Base-by-base conservation (phyloP, 306 rosid species). In the Cyamopsis tetragonoloba region DNA sequence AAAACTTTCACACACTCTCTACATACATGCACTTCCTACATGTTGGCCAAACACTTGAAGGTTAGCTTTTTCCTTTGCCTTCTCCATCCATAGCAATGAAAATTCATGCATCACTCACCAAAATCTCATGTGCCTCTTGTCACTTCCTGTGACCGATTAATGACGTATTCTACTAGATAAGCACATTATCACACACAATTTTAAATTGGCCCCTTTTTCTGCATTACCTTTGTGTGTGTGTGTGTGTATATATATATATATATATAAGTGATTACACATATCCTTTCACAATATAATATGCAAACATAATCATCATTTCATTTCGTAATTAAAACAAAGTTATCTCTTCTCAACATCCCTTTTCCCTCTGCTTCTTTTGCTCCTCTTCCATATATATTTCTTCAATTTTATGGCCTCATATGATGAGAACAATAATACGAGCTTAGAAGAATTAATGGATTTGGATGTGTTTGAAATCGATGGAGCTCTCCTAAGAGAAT, bases 381-480 rank as follows among this genome's bases (percentile, higher is more conserved):
- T 46, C 2, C 11, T 59, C 50, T 44, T 50, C 20, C 14, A 66
- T 41, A 26, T 44, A 26, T 32, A 1, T 27, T 43, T 24, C 34
- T 51, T n/a, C n/a, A n/a, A n/a, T n/a, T 63, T 42, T 37, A 77
- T 87, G 87, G 86, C 87, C 54, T 56, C 73, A 1, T 67, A 47
- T 53, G 82, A 47, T 53, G 82, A 68, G 42, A 66, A 42, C 19
- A 63, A 44, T 24, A 77, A 70, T 35, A 42, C 70, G 56, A 80
- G 13, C 46, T 46, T 61, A 26, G 75, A 26, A 44, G 90, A 73
- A n/a, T n/a, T n/a, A 22, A 63, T 87, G 43, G 95, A 84, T 50
- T 80, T 78, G 50, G 86, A 84, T 67, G 86, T 35, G 30, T 35
- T 78, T 57, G 95, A 87, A 66, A 77, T 78, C 6, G 95, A 87